phyloP scores from a whole-genome alignment of 2,329 filamentous ascomycete genomes.

The Cladosporium sp. region DNA sequence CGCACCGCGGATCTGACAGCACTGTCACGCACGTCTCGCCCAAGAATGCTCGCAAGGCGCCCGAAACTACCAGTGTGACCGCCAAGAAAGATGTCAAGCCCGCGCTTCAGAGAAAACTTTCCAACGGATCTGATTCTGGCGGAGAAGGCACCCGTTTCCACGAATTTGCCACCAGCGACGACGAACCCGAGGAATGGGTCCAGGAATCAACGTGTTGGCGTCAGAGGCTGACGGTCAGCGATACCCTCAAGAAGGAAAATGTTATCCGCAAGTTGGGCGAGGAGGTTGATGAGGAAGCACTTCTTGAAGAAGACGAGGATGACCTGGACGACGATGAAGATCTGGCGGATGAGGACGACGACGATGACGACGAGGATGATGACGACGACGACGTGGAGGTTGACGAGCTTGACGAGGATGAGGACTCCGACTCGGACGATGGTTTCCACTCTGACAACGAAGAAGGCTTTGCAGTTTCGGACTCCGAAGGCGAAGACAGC shows the following conservation, averaged over 20 bases:
- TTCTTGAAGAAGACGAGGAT: constrained; percentile 53
- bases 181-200: constrained; percentile 88
- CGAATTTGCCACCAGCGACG: constrained; percentile 79
- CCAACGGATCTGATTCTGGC: constrained; percentile 35
- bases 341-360: constrained; percentile 45
- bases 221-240: constrained; percentile 75
- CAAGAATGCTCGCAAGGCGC: constrained; percentile 10
- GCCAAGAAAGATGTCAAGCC: constrained; percentile 27
- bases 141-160: constrained; percentile 64
- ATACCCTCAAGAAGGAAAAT: constrained; percentile 85
- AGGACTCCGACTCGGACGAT: constrained; percentile 39
- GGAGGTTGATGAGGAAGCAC: constrained; percentile 85
- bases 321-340: constrained; percentile 38
- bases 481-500: constrained; percentile 60
- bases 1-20: constrained; percentile 45
- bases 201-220: constrained; percentile 59
- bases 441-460: constrained; percentile 80
- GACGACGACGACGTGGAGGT: constrained; percentile 55
- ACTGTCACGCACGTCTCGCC: constrained; percentile 46
- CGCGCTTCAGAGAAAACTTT: constrained; percentile 26
- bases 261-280: constrained; percentile 77
- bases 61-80: constrained; percentile 13
- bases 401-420: constrained; percentile 34
- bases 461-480: constrained; percentile 63
- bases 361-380: constrained; percentile 55